phyloP scores from a whole-genome alignment of 139 green algal species.

The Coccomyxa sp. region DNA sequence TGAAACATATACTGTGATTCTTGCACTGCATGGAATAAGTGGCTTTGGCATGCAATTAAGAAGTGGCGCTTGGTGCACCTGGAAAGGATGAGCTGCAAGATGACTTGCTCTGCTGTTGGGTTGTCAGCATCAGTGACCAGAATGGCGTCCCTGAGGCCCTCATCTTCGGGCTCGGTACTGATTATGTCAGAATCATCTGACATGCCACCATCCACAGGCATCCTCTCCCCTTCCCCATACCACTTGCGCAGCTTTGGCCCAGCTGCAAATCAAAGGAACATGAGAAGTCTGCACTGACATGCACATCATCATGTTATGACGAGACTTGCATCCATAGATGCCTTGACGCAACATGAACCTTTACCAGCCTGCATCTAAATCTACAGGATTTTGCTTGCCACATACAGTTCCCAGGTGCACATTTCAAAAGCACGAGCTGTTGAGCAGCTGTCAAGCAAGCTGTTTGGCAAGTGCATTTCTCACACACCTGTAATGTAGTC shows the following conservation, averaged over 20 bases:
- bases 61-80: slow-evolving; percentile 17
- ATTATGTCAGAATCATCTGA: background rate
- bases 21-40: too few species aligned
- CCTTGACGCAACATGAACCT: too few species aligned
- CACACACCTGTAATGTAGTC: slow-evolving; percentile 28
- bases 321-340: background rate
- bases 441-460: background rate
- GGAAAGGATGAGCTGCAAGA: slow-evolving; percentile 67
- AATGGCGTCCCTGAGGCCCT: slow-evolving; percentile 21
- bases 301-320: background rate
- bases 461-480: background rate
- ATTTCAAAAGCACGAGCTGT: background rate
- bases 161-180: background rate
- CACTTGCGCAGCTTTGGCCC: slow-evolving; percentile 46
- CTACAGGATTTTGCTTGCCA: background rate
- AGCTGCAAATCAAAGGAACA: slow-evolving; percentile 6
- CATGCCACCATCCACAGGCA: slow-evolving; percentile 17
- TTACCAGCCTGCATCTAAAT: background rate
- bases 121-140: slow-evolving; percentile 58
- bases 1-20: too few species aligned
- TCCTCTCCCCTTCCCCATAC: slow-evolving; percentile 31
- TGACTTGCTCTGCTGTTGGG: slow-evolving; percentile 47
- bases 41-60: background rate
- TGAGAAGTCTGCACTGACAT: background rate
- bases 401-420: background rate